Percentiles rank a stretch among this genome's conserved stretches.
Conservation (phyloP, 2,329 filamentous ascomycete species). For the Hypoxylon sp. region DNA sequence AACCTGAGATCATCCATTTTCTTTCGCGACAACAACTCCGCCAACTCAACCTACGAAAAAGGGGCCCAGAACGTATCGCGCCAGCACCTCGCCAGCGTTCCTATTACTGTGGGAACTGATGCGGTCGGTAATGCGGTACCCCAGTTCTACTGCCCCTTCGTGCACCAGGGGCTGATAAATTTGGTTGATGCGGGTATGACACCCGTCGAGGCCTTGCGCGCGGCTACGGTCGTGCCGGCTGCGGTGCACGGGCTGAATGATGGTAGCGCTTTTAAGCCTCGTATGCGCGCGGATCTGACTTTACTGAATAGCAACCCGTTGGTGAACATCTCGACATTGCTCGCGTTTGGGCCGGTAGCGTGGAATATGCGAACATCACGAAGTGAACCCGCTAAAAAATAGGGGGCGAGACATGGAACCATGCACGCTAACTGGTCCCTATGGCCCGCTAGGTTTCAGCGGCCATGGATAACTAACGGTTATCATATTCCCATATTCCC, state of each 20-base stretch:
- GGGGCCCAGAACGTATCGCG: slow-evolving; percentile 60
- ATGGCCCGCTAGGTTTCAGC: too few species aligned
- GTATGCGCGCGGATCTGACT: slow-evolving; percentile 48
- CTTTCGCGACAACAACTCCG: slow-evolving; percentile 32
- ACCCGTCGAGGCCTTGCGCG: slow-evolving; percentile 44
- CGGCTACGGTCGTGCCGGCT: slow-evolving; percentile 44
- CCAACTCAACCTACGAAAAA: slow-evolving; percentile 52
- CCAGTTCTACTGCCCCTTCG: slow-evolving; percentile 38
- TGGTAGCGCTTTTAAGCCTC: slow-evolving; percentile 43
- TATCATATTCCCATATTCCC: too few species aligned
- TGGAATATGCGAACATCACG: slow-evolving; percentile 35
- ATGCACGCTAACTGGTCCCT: too few species aligned
- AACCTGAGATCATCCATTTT: slow-evolving; percentile 37
- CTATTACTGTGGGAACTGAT: slow-evolving; percentile 51
- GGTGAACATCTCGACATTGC: slow-evolving; percentile 45
- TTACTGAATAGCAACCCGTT: slow-evolving; percentile 46
- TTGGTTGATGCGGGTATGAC: slow-evolving; percentile 45
- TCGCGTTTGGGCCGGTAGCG: slow-evolving; percentile 45
- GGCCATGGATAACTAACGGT: too few species aligned
- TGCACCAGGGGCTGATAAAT: slow-evolving; percentile 48
- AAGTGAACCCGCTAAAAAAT: slow-evolving; percentile 3
- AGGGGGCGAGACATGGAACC: too few species aligned
- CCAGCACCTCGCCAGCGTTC: slow-evolving; percentile 46
- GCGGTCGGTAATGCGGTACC: slow-evolving; percentile 39
- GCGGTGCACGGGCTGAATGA: slow-evolving; percentile 42